Conservation (phyloP, 192 early-diverging fungal species). For the Mortierella alpina region DNA sequence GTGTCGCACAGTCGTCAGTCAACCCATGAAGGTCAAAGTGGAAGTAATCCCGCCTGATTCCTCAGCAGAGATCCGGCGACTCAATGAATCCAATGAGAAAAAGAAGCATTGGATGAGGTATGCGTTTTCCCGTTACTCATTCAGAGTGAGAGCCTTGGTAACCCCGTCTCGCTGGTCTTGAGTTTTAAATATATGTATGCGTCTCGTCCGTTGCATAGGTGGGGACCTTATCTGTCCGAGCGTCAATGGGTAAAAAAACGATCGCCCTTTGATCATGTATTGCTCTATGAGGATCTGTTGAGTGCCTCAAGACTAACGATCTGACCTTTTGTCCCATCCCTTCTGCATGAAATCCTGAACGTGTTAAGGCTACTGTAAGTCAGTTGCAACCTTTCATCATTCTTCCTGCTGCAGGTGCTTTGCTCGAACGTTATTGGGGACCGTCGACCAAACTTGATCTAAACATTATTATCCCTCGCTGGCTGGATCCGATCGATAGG, state of each 20-base stretch:
- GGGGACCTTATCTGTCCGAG: conserved; percentile 52
- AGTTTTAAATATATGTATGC: neutral
- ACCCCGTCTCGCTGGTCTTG: neutral
- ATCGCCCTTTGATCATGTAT: neutral
- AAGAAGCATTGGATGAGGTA: conserved; percentile 52
- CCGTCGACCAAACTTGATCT: neutral
- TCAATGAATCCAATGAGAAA: conserved; percentile 14
- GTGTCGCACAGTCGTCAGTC: neutral
- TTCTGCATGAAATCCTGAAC: neutral
- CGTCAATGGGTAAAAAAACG: conserved; percentile 46
- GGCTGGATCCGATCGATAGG: neutral
- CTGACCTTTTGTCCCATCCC: no score
- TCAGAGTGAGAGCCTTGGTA: neutral
- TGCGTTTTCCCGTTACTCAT: neutral
- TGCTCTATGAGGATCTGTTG: neutral
- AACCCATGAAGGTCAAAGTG: neutral
- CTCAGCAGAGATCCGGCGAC: conserved; percentile 22
- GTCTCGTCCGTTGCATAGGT: conserved; percentile 16
- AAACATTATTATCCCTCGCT: neutral
- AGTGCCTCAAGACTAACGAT: no score
- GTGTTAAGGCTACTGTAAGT: conserved; percentile 4
- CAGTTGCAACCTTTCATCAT: neutral
- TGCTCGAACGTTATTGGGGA: no score
- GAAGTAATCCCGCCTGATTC: conserved; percentile 13
- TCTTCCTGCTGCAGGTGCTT: no score